These are phyloP conservation scores for Flaveria floridana DNA, from an alignment of 140 eudicot species.

Conservation along the genomic window DNA sequence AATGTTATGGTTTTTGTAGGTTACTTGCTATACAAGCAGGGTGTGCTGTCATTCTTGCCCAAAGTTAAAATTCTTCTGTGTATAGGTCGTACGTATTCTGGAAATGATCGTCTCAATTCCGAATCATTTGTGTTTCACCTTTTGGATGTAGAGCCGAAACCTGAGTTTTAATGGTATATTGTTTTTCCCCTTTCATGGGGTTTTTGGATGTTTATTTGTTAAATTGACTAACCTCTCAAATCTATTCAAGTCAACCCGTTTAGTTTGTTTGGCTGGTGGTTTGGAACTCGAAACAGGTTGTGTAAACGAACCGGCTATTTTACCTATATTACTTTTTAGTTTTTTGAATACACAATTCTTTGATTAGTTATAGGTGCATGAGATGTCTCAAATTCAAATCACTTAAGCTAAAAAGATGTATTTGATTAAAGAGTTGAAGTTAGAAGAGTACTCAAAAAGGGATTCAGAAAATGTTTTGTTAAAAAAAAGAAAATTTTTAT, in stretches of 20 bases:
- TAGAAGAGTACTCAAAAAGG: no score
- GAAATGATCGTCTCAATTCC: background rate
- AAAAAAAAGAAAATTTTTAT: no score
- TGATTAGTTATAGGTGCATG: no score
- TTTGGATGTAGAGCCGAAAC: slow-evolving; percentile 12
- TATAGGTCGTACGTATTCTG: slow-evolving; percentile 30
- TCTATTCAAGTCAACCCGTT: background rate
- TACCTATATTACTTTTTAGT: no score
- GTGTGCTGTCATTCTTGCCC: slow-evolving; percentile 34
- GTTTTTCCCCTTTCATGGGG: background rate
- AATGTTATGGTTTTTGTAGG: slow-evolving; percentile 18
- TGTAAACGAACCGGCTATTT: background rate
- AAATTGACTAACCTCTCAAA: background rate
- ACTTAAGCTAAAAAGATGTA: no score
- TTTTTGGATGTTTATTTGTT: background rate
- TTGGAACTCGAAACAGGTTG: background rate
- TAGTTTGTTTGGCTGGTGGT: background rate
- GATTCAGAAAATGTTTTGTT: no score
- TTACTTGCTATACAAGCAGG: slow-evolving; percentile 26
- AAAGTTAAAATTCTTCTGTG: slow-evolving; percentile 25
- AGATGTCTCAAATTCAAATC: no score
- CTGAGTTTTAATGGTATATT: slow-evolving; percentile 28
- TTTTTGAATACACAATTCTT: no score
- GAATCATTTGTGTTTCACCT: slow-evolving; percentile 10
- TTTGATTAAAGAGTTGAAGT: no score